A percentile compares a stretch with the other conserved stretches of the same genome.
Conservation (phyloP, 306 rosid species). For the Styphnolobium japonicum region DNA sequence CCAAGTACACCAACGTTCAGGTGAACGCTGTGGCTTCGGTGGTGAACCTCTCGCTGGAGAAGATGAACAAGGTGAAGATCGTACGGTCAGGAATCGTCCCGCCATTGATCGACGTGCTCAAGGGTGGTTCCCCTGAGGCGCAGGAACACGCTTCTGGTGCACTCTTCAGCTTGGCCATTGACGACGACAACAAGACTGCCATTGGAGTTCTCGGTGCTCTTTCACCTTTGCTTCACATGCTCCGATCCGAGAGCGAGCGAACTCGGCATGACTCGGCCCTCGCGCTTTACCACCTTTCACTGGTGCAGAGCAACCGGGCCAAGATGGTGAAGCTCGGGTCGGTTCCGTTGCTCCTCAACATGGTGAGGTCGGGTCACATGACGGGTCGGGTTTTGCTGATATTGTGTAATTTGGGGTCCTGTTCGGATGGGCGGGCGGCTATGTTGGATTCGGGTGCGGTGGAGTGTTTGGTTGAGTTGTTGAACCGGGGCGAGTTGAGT, state of each 20-base stretch:
- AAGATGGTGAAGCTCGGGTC: conserved; percentile 75
- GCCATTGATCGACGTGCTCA: conserved; percentile 63
- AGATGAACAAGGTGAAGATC: conserved; percentile 70
- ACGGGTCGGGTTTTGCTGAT: conserved; percentile 42
- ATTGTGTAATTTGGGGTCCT: conserved; percentile 54
- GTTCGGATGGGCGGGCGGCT: conserved; percentile 65
- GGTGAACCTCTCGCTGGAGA: conserved; percentile 75
- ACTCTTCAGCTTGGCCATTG: conserved; percentile 74
- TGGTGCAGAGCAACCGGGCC: conserved; percentile 71
- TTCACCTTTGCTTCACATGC: conserved; percentile 59
- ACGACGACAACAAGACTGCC: conserved; percentile 72
- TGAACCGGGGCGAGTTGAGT: conserved; percentile 26
- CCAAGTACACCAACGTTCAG: conserved; percentile 49
- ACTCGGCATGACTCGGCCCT: conserved; percentile 82
- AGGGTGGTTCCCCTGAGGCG: conserved; percentile 62
- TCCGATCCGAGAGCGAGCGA: conserved; percentile 63
- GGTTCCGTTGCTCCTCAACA: conserved; percentile 43
- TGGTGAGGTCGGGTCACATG: conserved; percentile 72
- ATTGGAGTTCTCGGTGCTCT: conserved; percentile 88
- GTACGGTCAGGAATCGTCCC: conserved; percentile 91
- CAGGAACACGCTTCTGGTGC: conserved; percentile 88
- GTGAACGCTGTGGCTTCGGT: conserved; percentile 76
- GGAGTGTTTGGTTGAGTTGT: conserved; percentile 50
- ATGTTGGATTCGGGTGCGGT: conserved; percentile 82
- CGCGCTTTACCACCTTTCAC: conserved; percentile 73